These are phyloP conservation scores for Dioszegia hungarica DNA, from an alignment of 768 basidiomycete genomes.

Conservation along the genomic window DNA sequence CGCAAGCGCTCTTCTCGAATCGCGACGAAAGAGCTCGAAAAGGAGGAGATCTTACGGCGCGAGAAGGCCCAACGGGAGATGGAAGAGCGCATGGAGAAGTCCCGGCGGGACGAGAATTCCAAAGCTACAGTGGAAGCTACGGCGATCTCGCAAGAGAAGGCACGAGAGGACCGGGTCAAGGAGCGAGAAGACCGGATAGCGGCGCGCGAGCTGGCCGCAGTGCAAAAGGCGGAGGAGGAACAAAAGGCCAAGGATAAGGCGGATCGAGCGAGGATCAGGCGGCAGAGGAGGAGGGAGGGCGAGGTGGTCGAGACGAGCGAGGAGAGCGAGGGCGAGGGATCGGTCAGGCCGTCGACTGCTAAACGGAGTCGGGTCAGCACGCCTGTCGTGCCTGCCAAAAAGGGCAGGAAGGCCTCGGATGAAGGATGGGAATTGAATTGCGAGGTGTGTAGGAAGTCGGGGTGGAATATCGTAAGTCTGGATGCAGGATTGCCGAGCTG, in stretches of 20 bases:
- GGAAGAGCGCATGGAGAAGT: conserved; percentile 46
- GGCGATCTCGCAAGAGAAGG: conserved; percentile 25
- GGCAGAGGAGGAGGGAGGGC: conserved; percentile 33
- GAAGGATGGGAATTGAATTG: conserved; percentile 84
- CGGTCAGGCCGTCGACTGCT: neutral
- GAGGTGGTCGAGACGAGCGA: conserved; percentile 15
- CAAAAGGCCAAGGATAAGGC: conserved; percentile 34
- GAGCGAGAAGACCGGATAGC: conserved; percentile 42
- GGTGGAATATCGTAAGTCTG: conserved; percentile 64
- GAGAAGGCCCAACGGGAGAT: conserved; percentile 52
- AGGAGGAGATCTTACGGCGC: conserved; percentile 58
- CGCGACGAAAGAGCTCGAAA: conserved; percentile 71
- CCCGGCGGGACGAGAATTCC: conserved; percentile 33
- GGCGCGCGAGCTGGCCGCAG: conserved; percentile 47
- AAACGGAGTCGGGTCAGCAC: conserved; percentile 3
- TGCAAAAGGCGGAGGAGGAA: conserved; percentile 33
- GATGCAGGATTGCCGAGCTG: neutral
- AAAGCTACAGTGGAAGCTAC: conserved; percentile 26
- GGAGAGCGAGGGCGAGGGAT: neutral
- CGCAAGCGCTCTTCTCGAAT: conserved; percentile 89
- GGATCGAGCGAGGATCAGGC: conserved; percentile 27
- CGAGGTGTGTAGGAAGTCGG: conserved; percentile 71
- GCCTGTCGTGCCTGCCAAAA: neutral
- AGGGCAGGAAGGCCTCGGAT: neutral
- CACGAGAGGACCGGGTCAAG: conserved; percentile 41